Base-by-base conservation (phyloP, 2,329 filamentous ascomycete genomes). In the Trichophyton simii region DNA sequence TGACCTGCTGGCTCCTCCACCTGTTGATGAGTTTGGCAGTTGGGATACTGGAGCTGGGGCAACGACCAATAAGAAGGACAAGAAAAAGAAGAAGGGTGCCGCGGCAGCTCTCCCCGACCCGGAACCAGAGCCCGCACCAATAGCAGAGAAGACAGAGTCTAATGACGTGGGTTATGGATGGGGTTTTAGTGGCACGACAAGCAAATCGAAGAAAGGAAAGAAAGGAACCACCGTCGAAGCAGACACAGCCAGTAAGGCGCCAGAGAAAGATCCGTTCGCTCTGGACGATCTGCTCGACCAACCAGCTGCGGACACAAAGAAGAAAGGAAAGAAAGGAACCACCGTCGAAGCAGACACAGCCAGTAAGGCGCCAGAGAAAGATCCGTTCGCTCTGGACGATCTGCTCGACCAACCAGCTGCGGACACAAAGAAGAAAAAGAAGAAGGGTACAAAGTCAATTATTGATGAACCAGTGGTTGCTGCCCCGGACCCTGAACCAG, bases 41-140 rank as follows among this genome's bases (percentile, higher is more conserved):
- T 71, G 63, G 71, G 69, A 60, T 66, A 66, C 15, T 72, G 72
- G n/a, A 72, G 76, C 15, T 72, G 72, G n/a, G 72, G 76, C 62
- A 57, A 25, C 65, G 41, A 66, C 66, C 54, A 64, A 65, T 62
- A 72, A 73, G 63, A 77, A 76, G 66, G 81, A 82, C 70, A 76
- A 75, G 61, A 79, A 77, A 64, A 81, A 82, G 70, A 76, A 76
- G 52, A 55, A 55, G n/a, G 52, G 61, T 64, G 71, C 63, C 70
- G 62, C 73, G 74, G 62, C 72, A 73, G 42, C 68, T 74, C 57
- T 73, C 70, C 64, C 52, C 11, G 70, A 69, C 36, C 69, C 67
- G 7, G 69, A 69, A 8, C 34, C 41, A 54, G 60, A 63, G 58
- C 18, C 54, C n/a, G 34, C 59, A 38, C 60, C 60, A 28, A 18